Percentiles rank a stretch among this genome's conserved stretches.
Conservation (phyloP, 2,329 filamentous ascomycete genomes). For the Ophiocordyceps unilateralis region DNA sequence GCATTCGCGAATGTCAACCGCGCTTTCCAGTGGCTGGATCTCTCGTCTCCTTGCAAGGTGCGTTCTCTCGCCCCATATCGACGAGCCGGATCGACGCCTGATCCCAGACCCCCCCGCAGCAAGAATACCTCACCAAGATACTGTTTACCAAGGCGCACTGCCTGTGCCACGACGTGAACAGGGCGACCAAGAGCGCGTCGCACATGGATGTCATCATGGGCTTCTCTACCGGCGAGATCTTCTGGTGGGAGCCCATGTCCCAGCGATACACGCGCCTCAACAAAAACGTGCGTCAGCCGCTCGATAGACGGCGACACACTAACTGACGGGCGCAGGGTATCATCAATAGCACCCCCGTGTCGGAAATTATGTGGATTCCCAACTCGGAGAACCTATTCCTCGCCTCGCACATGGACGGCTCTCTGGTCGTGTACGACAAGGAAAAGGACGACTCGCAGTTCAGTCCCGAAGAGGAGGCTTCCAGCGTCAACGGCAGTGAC, state of each 20-base stretch:
- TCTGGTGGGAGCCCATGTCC: conserved; percentile 96
- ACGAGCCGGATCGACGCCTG: conserved; percentile 4
- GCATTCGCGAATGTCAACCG: conserved; percentile 92
- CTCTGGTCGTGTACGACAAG: conserved; percentile 88
- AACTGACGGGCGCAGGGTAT: conserved; percentile 39
- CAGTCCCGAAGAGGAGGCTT: conserved; percentile 44
- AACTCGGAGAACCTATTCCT: conserved; percentile 87
- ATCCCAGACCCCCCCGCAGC: conserved; percentile 24
- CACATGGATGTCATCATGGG: conserved; percentile 91
- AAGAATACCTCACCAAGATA: conserved; percentile 88
- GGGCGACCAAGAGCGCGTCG: conserved; percentile 55
- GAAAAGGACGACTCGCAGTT: conserved; percentile 83
- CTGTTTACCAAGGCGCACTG: conserved; percentile 94
- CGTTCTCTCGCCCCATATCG: not conserved
- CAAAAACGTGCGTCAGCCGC: conserved; percentile 54
- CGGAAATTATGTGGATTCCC: conserved; percentile 83
- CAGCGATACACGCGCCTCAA: conserved; percentile 92
- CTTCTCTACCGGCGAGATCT: conserved; percentile 89
- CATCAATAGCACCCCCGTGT: conserved; percentile 73
- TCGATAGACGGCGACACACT: not conserved
- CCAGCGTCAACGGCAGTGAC: conserved; percentile 51
- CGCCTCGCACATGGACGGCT: conserved; percentile 81
- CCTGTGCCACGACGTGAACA: conserved; percentile 84
- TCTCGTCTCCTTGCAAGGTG: conserved; percentile 58
- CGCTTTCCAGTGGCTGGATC: conserved; percentile 89